Evolutionary conservation across 176 grass and related monocot species (phyloP), one percentile per base, ranked within the genome.

Genomic region (Oryza brachyantha): DNA sequence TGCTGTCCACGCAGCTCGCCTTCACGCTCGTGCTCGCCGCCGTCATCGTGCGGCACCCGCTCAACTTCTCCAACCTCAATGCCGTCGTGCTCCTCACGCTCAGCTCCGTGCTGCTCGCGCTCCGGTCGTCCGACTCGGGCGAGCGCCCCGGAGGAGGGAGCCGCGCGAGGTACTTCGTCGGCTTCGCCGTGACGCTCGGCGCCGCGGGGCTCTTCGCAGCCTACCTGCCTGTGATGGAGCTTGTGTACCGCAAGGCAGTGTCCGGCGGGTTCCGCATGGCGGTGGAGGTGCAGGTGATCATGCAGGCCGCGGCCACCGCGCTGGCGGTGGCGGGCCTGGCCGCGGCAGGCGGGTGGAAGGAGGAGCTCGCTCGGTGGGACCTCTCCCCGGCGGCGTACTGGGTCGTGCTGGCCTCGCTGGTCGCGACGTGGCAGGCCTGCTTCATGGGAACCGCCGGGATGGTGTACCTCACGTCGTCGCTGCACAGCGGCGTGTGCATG

Each of bases 401-500:
- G 90, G 75, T 41, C 29, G 68, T 86, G 78, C 60, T 96, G 38
- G 58, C 19, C 4, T 81, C 92, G 35, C 84, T 90, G 38, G 88
- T 93, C 32, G 76, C 80, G 0, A 87, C 74, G 36, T 99, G 96
- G 96, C 96, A 99, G 78, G 76, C 93, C n/a, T 91, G 92, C 84
- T 99, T 99, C 82, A 87, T 99, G 86, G 92, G 92, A 42, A 99
- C 92, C 4, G 92, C 92, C 0, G 92, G 92, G 65, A 88, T 90
- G 95, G 84, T 98, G 50, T 98, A 92, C 81, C 86, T 94, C 3
- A 98, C 90, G 42, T 88, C 95, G 57, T 94, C 95, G 28, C 87
- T 98, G 39, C 87, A 94, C 84, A 93, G 95, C 69, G 95, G 92
- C 58, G 91, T 98, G 64, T 98, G 95, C 89, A 94, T 98, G 95